Base-by-base conservation (phyloP, 2,329 filamentous ascomycete genomes). In the Pochonia chlamydosporia region DNA sequence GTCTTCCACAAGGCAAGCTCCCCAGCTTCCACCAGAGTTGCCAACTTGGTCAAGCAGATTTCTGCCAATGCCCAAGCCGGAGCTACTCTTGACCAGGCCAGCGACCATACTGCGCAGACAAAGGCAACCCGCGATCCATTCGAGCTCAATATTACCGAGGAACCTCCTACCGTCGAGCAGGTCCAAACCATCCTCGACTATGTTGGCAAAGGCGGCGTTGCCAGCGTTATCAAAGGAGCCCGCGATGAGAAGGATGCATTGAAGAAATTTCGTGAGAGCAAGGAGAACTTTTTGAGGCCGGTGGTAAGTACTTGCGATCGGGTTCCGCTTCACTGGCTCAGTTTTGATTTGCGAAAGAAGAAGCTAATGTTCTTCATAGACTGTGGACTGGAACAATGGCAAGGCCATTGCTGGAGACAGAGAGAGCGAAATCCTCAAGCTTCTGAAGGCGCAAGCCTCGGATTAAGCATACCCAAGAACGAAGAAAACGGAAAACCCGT, bases 331-430 rank as follows among this genome's bases (percentile, higher is more conserved):
- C 4, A 18, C n/a, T 6, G 14, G 4, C 7, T 33, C 5, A 16
- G 3, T 20, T 37, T 10, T 33, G 25, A 20, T 16, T 28, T 13
- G 14, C 14, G 18, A 25, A 14, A 8, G 8, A 11, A 4, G 6
- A n/a, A 23, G 36, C 43, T 52, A 21, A 52, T 26, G 8, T 4
- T 48, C 18, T 39, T 13, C 25, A 16, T 24, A 67, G 78, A 70
- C 85, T 49, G 92, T 97, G 44, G 92, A 97, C 65, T 97, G 93
- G 93, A 89, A 86, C 63, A 91, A 92, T 65, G 93, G 91, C 54
- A 87, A 82, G 65, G 92, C 84, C 40, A 74, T 87, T 70, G 72
- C 81, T 23, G 88, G 89, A 18, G 88, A 87, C 43, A 84, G 87
- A 54, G 85, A 96, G 71, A 95, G 89, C 14, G 87, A 92, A 71